Conservation (phyloP, 1,284 basidiomycete species). For the Phlebopus sp. region DNA sequence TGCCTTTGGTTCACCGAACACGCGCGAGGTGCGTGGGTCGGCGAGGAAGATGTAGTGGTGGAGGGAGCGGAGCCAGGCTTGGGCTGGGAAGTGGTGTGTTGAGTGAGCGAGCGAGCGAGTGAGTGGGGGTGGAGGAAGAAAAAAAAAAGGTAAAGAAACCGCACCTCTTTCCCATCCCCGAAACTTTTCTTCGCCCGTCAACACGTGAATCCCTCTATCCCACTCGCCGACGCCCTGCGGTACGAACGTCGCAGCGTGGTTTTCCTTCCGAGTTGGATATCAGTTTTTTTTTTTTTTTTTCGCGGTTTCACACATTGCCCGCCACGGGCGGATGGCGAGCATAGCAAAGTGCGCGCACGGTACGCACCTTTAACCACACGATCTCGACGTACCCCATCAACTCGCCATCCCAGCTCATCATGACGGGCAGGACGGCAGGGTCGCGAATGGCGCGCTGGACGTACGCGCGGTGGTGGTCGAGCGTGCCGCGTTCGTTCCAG, state of each 20-base stretch:
- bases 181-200: constrained; percentile 50
- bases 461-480: constrained; percentile 49
- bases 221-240: constrained; percentile 43
- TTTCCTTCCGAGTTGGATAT: too few relatives aligned
- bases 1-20: constrained; percentile 47
- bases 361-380: constrained; percentile 49
- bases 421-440: constrained; percentile 43
- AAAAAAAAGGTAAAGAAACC: constrained; percentile 12
- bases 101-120: background rate
- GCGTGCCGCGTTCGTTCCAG: constrained; percentile 50
- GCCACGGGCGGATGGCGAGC: too few relatives aligned
- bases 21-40: constrained; percentile 45
- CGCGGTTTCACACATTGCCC: too few relatives aligned
- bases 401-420: constrained; percentile 54
- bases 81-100: constrained; percentile 30
- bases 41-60: constrained; percentile 48
- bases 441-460: constrained; percentile 39
- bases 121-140: background rate
- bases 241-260: constrained; percentile 42
- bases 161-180: constrained; percentile 41
- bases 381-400: constrained; percentile 54
- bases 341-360: too few relatives aligned
- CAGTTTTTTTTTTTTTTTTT: too few relatives aligned
- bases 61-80: constrained; percentile 44
- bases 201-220: constrained; percentile 49